A percentile compares a stretch with the other conserved stretches of the same genome.
phyloP scores from a whole-genome alignment of 176 grass and related monocot genomes.

The Thalia dealbata region DNA sequence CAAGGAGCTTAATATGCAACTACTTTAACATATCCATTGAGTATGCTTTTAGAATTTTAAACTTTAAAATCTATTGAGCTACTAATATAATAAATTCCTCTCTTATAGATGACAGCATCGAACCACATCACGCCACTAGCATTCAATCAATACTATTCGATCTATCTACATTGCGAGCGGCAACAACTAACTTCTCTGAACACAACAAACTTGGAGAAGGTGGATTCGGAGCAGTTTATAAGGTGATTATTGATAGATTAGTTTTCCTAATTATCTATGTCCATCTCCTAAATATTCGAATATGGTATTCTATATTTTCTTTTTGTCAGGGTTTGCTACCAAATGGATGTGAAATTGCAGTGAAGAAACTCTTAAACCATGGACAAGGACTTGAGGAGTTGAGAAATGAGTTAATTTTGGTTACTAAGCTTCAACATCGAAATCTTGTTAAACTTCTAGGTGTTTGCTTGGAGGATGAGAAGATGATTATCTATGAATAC shows the following conservation, averaged over 20 bases:
- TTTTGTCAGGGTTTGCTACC: slow-evolving; percentile 42
- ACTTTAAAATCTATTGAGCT: no score
- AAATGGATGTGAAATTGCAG: slow-evolving; percentile 42
- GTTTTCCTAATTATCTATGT: neutral
- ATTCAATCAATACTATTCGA: slow-evolving; percentile 43
- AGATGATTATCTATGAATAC: slow-evolving; percentile 64
- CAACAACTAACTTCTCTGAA: slow-evolving; percentile 51
- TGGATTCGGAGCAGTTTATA: slow-evolving; percentile 72
- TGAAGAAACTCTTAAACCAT: slow-evolving; percentile 50
- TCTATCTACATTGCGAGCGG: slow-evolving; percentile 36
- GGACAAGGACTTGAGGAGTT: slow-evolving; percentile 60
- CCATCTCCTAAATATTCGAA: neutral
- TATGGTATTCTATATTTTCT: slow-evolving; percentile 19
- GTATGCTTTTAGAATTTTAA: no score
- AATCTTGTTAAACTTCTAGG: slow-evolving; percentile 74
- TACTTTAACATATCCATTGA: no score
- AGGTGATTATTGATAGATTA: slow-evolving; percentile 23
- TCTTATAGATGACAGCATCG: slow-evolving; percentile 34
- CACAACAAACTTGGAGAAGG: slow-evolving; percentile 59
- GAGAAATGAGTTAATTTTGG: slow-evolving; percentile 45
- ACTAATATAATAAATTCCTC: no score
- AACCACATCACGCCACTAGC: slow-evolving; percentile 19
- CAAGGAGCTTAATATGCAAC: no score
- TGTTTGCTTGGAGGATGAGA: slow-evolving; percentile 73
- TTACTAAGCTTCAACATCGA: slow-evolving; percentile 70